These are phyloP conservation scores for Glarea lozoyensis DNA, from an alignment of 495 filamentous ascomycete genomes.

Conservation along the genomic window DNA sequence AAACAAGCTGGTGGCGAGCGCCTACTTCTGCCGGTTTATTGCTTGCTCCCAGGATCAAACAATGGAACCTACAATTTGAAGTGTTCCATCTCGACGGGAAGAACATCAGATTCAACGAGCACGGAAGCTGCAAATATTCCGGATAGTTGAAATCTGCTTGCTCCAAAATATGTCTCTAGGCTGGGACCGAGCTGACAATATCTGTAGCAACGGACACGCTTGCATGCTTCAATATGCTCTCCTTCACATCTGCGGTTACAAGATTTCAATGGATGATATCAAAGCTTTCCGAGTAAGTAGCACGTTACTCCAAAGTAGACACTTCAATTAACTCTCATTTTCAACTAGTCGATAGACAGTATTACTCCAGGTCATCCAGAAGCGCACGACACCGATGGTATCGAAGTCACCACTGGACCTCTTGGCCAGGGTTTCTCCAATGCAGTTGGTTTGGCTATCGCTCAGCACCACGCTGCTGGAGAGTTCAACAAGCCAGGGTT, in stretches of 20 bases:
- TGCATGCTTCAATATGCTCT: slow-evolving; percentile 99
- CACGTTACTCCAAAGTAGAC: background rate
- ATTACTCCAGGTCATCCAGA: slow-evolving; percentile 97
- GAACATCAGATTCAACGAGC: too few relatives aligned
- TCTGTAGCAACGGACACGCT: slow-evolving; percentile 82
- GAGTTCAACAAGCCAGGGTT: slow-evolving; percentile 96
- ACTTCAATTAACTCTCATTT: background rate
- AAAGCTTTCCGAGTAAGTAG: slow-evolving; percentile 86
- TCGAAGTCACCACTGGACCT: slow-evolving; percentile 97
- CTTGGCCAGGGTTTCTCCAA: slow-evolving; percentile 94
- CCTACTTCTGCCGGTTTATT: too few relatives aligned
- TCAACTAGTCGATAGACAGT: slow-evolving; percentile 57
- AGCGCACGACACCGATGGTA: slow-evolving; percentile 87
- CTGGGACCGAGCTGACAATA: slow-evolving; percentile 7
- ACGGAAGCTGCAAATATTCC: too few relatives aligned
- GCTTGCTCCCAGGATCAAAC: too few relatives aligned
- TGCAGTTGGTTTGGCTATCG: slow-evolving; percentile 93
- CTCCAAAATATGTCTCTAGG: too few relatives aligned
- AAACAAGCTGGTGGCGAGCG: too few relatives aligned
- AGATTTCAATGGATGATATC: slow-evolving; percentile 74
- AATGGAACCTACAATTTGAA: too few relatives aligned
- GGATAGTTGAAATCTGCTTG: slow-evolving; percentile 1
- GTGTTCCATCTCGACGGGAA: too few relatives aligned
- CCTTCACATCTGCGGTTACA: slow-evolving; percentile 93
- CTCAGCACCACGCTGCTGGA: slow-evolving; percentile 81